phyloP scores from a whole-genome alignment of 2,329 filamentous ascomycete genomes.

The Phyllosticta citriasiana region DNA sequence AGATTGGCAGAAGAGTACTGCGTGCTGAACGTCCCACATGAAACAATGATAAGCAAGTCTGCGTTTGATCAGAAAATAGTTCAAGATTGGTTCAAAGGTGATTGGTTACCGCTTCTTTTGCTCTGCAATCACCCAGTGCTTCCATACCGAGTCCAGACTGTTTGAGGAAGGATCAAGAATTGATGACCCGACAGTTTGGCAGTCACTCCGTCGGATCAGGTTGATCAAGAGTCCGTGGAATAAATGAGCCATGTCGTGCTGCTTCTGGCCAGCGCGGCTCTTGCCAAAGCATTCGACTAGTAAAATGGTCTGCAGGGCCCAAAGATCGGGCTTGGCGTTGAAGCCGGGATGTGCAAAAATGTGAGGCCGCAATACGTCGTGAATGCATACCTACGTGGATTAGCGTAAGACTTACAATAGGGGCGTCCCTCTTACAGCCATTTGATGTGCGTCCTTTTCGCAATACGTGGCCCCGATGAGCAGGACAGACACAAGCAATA shows the following conservation, averaged over 20 bases:
- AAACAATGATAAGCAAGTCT: constrained; percentile 51
- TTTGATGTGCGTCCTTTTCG: constrained; percentile 47
- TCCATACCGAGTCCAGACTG: constrained; percentile 41
- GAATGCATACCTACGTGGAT: constrained; percentile 41
- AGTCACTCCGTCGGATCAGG: constrained; percentile 43
- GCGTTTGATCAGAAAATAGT: neutral
- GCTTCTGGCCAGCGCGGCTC: constrained; percentile 50
- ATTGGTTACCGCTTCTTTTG: constrained; percentile 46
- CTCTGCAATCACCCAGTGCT: constrained; percentile 44
- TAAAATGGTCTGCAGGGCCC: constrained; percentile 52
- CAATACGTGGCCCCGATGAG: constrained; percentile 54
- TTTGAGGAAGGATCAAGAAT: constrained; percentile 25
- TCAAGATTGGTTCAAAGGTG: neutral
- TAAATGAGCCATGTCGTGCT: constrained; percentile 54
- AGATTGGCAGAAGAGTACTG: constrained; percentile 55
- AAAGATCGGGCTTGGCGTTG: constrained; percentile 48
- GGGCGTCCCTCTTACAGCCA: constrained; percentile 34
- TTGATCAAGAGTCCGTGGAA: constrained; percentile 49
- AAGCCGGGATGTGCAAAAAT: constrained; percentile 51
- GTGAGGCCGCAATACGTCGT: constrained; percentile 48
- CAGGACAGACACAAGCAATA: constrained; percentile 46
- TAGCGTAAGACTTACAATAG: neutral
- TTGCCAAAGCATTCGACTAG: constrained; percentile 57
- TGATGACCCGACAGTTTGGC: constrained; percentile 36
- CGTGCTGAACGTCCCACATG: constrained; percentile 57